Conservation (phyloP, 2,329 filamentous ascomycete species). For the Pseudogymnoascus sp. region DNA sequence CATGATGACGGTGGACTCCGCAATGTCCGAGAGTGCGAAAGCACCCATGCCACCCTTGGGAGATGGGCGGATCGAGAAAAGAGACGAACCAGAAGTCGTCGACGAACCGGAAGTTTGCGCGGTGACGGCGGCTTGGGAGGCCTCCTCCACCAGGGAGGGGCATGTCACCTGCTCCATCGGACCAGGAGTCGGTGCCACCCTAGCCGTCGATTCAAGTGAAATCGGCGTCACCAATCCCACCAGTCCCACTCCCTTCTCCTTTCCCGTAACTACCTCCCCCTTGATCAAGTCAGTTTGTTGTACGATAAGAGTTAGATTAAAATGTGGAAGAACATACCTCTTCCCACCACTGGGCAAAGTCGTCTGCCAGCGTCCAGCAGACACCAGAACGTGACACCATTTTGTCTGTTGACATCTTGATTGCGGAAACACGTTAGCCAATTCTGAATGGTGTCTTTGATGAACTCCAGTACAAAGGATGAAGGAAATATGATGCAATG, state of each 20-base stretch:
- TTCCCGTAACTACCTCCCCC: conserved; percentile 3
- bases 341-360: neutral
- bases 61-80: conserved; percentile 22
- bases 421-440: neutral
- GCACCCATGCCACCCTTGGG: conserved; percentile 24
- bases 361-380: neutral
- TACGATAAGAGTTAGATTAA: neutral
- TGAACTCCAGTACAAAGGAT: neutral
- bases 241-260: conserved; percentile 29
- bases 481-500: too few relatives aligned
- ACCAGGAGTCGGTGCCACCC: neutral
- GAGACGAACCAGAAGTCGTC: conserved; percentile 18
- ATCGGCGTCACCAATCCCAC: conserved; percentile 21
- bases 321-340: neutral
- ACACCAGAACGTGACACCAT: neutral
- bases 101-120: conserved; percentile 16
- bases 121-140: neutral
- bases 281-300: neutral
- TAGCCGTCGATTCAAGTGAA: neutral
- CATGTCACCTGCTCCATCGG: neutral
- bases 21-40: conserved; percentile 24
- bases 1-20: conserved; percentile 19
- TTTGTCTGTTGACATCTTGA: neutral
- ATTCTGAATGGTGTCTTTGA: neutral
- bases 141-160: conserved; percentile 3